Evolutionary conservation across 2,329 filamentous ascomycete species (phyloP).

Genomic region (Exophiala xenobiotica): DNA sequence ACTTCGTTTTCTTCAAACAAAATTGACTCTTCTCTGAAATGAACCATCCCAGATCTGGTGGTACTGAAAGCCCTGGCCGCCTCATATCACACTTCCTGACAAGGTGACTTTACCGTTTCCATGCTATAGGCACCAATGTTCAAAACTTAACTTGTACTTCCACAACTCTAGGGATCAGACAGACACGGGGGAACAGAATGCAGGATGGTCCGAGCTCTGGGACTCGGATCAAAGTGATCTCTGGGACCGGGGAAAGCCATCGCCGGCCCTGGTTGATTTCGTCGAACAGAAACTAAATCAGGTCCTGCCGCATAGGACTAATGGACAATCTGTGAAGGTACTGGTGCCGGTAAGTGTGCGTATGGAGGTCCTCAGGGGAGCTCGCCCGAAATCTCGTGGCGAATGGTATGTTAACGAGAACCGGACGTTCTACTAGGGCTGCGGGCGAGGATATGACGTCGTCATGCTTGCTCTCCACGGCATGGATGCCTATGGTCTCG

Average conservation of each 20-base stretch:
- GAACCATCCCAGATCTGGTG: background rate
- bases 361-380: background rate
- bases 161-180: slow-evolving; percentile 4
- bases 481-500: slow-evolving; percentile 35
- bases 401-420: too few species aligned
- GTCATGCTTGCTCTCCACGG: slow-evolving; percentile 37
- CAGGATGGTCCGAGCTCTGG: slow-evolving; percentile 31
- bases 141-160: too few species aligned
- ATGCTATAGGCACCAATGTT: too few species aligned
- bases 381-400: too few species aligned
- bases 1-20: too few species aligned
- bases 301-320: slow-evolving; percentile 22
- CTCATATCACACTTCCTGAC: background rate
- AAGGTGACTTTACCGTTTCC: too few species aligned
- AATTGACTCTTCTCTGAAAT: background rate
- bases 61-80: background rate
- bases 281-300: slow-evolving; percentile 28
- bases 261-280: slow-evolving; percentile 34
- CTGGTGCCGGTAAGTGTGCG: slow-evolving; percentile 33
- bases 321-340: slow-evolving; percentile 31
- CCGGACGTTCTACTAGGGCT: too few species aligned
- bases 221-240: slow-evolving; percentile 32
- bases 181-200: slow-evolving; percentile 2
- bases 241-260: slow-evolving; percentile 36
- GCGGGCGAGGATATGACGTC: slow-evolving; percentile 38